phyloP scores from a whole-genome alignment of 2,329 filamentous ascomycete species.

The Penicillium sp. region DNA sequence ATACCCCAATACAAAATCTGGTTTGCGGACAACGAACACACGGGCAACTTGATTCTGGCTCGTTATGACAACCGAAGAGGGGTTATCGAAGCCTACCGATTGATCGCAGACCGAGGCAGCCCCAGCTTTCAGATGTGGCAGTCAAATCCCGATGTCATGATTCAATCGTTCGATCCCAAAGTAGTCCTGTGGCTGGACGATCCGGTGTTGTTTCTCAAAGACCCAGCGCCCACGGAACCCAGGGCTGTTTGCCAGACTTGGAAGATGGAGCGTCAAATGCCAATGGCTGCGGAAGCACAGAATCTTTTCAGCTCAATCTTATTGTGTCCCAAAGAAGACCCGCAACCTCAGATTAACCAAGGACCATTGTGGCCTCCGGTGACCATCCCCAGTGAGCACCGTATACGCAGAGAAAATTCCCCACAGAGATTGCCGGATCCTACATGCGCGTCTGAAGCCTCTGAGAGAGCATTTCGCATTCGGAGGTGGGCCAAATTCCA shows the following conservation, averaged over 20 bases:
- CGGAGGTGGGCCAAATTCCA: conserved; percentile 73
- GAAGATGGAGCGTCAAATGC: conserved; percentile 50
- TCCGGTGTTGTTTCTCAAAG: conserved; percentile 63
- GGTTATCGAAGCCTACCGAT: conserved; percentile 76
- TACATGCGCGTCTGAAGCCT: conserved; percentile 58
- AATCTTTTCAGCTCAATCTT: conserved; percentile 67
- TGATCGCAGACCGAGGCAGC: conserved; percentile 64
- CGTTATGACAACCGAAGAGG: conserved; percentile 72
- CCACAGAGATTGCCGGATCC: conserved; percentile 18
- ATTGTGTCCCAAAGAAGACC: conserved; percentile 56
- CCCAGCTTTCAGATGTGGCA: conserved; percentile 64
- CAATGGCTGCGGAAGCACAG: conserved; percentile 54
- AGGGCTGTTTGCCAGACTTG: conserved; percentile 24
- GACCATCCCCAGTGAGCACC: conserved; percentile 63
- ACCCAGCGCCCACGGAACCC: conserved; percentile 19
- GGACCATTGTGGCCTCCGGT: conserved; percentile 73
- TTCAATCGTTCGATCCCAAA: conserved; percentile 70
- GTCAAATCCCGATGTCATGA: conserved; percentile 63
- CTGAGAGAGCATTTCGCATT: conserved; percentile 70
- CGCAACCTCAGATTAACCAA: conserved; percentile 38
- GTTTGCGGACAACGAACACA: conserved; percentile 75
- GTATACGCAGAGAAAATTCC: conserved; percentile 51
- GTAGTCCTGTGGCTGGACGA: conserved; percentile 73
- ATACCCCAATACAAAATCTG: conserved; percentile 77
- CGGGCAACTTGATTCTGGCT: conserved; percentile 72